Evolutionary conservation across 2,329 filamentous ascomycete species (phyloP).

Genomic region (Penicillium psychrosexuale): DNA sequence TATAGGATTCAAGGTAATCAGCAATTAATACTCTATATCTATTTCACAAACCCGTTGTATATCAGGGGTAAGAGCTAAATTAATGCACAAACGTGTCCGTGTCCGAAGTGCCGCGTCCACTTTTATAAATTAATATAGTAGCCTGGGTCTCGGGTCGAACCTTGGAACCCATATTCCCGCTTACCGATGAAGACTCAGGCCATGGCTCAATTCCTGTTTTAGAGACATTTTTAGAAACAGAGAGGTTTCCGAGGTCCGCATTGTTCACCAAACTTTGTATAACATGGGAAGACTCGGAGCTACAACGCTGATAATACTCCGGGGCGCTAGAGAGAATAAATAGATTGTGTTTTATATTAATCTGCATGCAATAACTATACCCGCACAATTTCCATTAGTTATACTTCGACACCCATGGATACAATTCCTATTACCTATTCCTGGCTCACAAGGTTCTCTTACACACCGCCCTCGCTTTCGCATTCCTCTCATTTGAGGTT

Average conservation of each 20-base stretch:
- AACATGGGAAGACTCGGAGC: conserved; percentile 4
- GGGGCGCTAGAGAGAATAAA: neutral
- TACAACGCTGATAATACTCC: neutral
- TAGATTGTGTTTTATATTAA: neutral
- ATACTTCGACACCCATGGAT: too few species aligned
- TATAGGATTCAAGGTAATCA: neutral
- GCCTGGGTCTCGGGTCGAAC: conserved; percentile 17
- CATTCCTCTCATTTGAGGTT: neutral
- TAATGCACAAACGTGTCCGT: neutral
- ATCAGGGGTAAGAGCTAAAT: conserved; percentile 11
- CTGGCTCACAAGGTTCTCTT: neutral
- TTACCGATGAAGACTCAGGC: neutral
- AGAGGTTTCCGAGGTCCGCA: neutral
- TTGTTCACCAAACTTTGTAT: neutral
- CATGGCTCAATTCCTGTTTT: conserved; percentile 12
- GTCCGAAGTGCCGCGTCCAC: conserved; percentile 4
- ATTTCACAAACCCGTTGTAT: neutral
- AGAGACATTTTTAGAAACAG: conserved; percentile 10
- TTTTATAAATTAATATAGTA: conserved; percentile 16
- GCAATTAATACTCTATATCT: neutral
- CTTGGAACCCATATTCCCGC: neutral
- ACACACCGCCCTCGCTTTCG: neutral
- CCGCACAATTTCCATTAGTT: neutral
- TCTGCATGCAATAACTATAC: too few species aligned
- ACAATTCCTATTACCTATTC: neutral